These are phyloP conservation scores for Metschnikowia dekortorum DNA, from an alignment of 805 yeast species.

Conservation along the genomic window DNA sequence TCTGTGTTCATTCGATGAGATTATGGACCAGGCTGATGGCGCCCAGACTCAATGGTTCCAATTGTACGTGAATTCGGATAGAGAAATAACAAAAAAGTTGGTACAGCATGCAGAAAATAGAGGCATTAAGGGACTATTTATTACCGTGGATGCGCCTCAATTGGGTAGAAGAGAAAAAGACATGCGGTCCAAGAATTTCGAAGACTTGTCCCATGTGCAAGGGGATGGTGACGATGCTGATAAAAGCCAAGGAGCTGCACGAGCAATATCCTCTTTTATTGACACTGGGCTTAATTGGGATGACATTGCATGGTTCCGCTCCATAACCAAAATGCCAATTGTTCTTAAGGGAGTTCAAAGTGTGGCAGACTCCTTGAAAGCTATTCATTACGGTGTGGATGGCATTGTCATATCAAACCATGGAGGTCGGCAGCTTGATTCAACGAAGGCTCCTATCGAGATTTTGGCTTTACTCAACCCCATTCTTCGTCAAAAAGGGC, in stretches of 20 bases:
- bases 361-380: slow-evolving; percentile 58
- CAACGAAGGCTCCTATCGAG: slow-evolving; percentile 57
- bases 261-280: slow-evolving; percentile 75
- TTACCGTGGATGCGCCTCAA: slow-evolving; percentile 54
- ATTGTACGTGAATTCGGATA: slow-evolving; percentile 41
- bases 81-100: slow-evolving; percentile 25
- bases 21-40: slow-evolving; percentile 30
- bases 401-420: slow-evolving; percentile 70
- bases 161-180: slow-evolving; percentile 83
- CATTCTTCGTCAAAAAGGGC: slow-evolving; percentile 34
- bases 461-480: slow-evolving; percentile 54
- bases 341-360: slow-evolving; percentile 68
- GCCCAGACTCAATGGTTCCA: slow-evolving; percentile 45
- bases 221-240: slow-evolving; percentile 51
- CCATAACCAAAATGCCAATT: slow-evolving; percentile 40
- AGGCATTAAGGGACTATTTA: slow-evolving; percentile 44
- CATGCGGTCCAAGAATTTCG: slow-evolving; percentile 49
- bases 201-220: slow-evolving; percentile 22
- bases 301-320: slow-evolving; percentile 37
- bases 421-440: slow-evolving; percentile 71
- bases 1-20: slow-evolving; percentile 39
- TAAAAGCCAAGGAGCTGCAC: slow-evolving; percentile 74
- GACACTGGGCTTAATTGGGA: slow-evolving; percentile 38
- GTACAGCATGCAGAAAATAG: slow-evolving; percentile 36
- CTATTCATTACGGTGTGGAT: slow-evolving; percentile 53